Evolutionary conservation across 352 stramenopile genomes (phyloP).

Genomic region (Globisporangium sylvaticum): DNA sequence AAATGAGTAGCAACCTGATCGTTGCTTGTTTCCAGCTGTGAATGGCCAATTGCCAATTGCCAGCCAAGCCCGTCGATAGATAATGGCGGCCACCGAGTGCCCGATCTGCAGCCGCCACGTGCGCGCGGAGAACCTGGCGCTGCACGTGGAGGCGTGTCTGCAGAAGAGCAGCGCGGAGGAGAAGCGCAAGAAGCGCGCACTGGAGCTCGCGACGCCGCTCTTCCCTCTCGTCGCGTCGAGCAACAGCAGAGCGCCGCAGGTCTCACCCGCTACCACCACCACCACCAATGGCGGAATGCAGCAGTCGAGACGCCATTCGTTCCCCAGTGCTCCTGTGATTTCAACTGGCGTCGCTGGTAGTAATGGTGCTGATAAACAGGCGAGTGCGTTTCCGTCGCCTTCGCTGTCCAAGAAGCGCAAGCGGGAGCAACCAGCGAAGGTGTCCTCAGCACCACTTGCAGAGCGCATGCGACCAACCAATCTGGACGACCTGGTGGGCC

Average conservation of each 20-base stretch:
- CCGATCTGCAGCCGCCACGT: conserved; percentile 80
- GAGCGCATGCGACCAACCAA: conserved; percentile 67
- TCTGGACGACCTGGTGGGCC: conserved; percentile 61
- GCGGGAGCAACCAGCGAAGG: conserved; percentile 20
- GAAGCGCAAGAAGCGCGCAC: conserved; percentile 15
- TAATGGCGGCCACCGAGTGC: conserved; percentile 41
- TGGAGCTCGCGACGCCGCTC: conserved; percentile 12
- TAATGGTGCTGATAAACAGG: not conserved
- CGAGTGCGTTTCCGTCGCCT: not conserved
- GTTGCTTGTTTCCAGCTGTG: too few species aligned
- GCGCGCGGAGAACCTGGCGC: conserved; percentile 59
- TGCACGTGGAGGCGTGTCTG: conserved; percentile 74
- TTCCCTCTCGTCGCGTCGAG: conserved; percentile 3
- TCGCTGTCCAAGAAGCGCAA: conserved; percentile 51
- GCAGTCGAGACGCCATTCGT: conserved; percentile 11
- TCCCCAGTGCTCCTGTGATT: not conserved
- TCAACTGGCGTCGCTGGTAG: not conserved
- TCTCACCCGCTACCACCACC: not conserved
- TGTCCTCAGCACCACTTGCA: conserved; percentile 46
- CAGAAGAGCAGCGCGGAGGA: conserved; percentile 25
- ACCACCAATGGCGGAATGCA: not conserved
- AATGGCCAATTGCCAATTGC: not conserved
- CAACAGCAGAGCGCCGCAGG: not conserved
- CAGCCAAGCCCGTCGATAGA: not conserved
- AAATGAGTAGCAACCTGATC: not conserved